phyloP scores from a whole-genome alignment of 2,329 filamentous ascomycete genomes.

The Penicillium sp. region DNA sequence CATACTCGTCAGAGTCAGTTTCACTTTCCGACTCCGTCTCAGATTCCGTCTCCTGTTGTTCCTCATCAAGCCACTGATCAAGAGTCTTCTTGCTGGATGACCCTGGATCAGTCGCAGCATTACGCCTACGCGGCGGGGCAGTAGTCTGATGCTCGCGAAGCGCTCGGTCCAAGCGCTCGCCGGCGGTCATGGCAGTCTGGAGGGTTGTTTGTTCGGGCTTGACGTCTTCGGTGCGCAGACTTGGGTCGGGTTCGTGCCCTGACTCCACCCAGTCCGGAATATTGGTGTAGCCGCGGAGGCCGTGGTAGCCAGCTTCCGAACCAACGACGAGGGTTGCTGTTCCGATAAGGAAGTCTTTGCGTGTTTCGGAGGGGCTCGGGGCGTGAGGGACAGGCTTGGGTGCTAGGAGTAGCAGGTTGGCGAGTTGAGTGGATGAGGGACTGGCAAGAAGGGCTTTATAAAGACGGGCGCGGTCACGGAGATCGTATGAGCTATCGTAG shows the following conservation, averaged over 20 bases:
- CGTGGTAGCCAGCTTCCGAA: conserved; percentile 66
- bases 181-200: conserved; percentile 35
- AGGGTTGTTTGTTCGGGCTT: conserved; percentile 33
- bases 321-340: conserved; percentile 82
- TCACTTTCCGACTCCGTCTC: conserved; percentile 50
- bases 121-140: conserved; percentile 8
- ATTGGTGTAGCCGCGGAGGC: conserved; percentile 70
- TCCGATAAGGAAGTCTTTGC: conserved; percentile 73
- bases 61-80: conserved; percentile 89
- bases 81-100: conserved; percentile 67
- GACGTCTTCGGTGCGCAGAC: conserved; percentile 60
- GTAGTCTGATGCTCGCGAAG: conserved; percentile 40
- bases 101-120: conserved; percentile 20
- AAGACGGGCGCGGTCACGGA: conserved; percentile 83
- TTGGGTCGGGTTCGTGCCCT: conserved; percentile 73
- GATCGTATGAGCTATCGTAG: conserved; percentile 91
- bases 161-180: conserved; percentile 42
- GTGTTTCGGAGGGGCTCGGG: conserved; percentile 79
- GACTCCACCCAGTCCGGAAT: conserved; percentile 80
- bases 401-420: conserved; percentile 82
- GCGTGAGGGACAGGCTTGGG: conserved; percentile 91
- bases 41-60: conserved; percentile 52
- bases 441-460: conserved; percentile 79
- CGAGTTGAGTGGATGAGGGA: conserved; percentile 72
- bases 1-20: conserved; percentile 45